Evolutionary conservation across 495 filamentous ascomycete species (phyloP).

Genomic region (Aspergillus panamensis): DNA sequence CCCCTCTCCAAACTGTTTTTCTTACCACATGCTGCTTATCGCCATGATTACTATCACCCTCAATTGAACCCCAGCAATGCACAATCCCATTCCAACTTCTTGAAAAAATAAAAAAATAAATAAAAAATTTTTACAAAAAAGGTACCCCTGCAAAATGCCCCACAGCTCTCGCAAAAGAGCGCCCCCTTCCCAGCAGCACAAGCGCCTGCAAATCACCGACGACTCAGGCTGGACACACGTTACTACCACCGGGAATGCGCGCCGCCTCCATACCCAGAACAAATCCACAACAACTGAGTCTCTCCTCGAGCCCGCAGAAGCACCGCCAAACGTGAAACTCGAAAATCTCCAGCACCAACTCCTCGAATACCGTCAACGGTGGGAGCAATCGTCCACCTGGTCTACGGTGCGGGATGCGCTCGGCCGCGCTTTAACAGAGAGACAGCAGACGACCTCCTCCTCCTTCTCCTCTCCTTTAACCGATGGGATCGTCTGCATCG

Average conservation of each 20-base stretch:
- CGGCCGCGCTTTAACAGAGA: neutral
- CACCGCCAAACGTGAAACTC: constrained; percentile 35
- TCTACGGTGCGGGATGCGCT: constrained; percentile 15
- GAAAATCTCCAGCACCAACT: constrained; percentile 39
- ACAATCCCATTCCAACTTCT: neutral
- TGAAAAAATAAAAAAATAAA: neutral
- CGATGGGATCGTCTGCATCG: constrained; percentile 47
- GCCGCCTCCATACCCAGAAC: constrained; percentile 15
- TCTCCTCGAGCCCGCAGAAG: constrained; percentile 29
- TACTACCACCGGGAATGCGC: constrained; percentile 30
- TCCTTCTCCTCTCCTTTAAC: neutral
- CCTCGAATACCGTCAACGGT: constrained; percentile 23
- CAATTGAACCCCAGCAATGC: neutral
- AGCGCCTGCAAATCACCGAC: constrained; percentile 47
- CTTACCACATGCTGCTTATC: neutral
- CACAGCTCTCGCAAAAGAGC: constrained; percentile 41
- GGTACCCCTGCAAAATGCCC: constrained; percentile 35
- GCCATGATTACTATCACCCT: neutral
- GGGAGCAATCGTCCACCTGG: constrained; percentile 33
- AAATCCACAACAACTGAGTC: neutral
- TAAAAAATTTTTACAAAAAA: neutral
- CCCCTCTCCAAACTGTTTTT: neutral
- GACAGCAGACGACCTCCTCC: too few relatives aligned
- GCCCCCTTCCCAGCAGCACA: constrained; percentile 27
- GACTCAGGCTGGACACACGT: constrained; percentile 57